Conservation (phyloP, 2,329 filamentous ascomycete genomes). For the Amylocarpus encephaloides region DNA sequence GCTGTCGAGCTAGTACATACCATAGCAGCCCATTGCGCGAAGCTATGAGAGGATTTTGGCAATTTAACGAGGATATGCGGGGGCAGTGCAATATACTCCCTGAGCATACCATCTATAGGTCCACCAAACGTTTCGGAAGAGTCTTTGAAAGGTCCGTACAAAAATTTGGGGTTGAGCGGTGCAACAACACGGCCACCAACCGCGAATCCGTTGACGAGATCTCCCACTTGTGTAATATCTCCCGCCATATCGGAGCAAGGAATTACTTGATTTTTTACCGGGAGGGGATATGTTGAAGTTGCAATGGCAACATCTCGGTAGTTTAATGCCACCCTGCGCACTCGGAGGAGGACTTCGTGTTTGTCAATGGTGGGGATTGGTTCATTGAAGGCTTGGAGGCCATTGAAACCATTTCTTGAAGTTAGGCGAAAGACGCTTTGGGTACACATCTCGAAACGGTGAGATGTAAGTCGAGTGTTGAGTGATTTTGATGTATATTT, state of each 20-base stretch:
- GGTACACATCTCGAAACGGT: slow-evolving; percentile 4
- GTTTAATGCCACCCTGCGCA: slow-evolving; percentile 32
- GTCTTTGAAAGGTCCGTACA: slow-evolving; percentile 20
- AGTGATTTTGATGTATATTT: too few species aligned
- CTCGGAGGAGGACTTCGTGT: slow-evolving; percentile 30
- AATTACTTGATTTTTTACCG: slow-evolving; percentile 31
- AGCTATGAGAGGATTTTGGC: slow-evolving; percentile 41
- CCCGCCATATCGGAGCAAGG: slow-evolving; percentile 35
- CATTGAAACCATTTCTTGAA: slow-evolving; percentile 9
- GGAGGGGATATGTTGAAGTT: slow-evolving; percentile 28
- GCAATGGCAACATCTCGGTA: slow-evolving; percentile 33
- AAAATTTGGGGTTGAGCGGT: slow-evolving; percentile 20
- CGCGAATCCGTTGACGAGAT: slow-evolving; percentile 22
- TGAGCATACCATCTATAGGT: slow-evolving; percentile 35
- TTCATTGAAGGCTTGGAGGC: slow-evolving; percentile 25
- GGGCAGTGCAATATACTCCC: slow-evolving; percentile 38
- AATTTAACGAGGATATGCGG: slow-evolving; percentile 35
- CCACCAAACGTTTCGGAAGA: slow-evolving; percentile 24
- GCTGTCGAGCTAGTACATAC: slow-evolving; percentile 42
- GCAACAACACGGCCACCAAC: slow-evolving; percentile 32
- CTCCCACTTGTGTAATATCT: slow-evolving; percentile 30
- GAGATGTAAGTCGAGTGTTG: too few species aligned
- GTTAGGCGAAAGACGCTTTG: slow-evolving; percentile 17
- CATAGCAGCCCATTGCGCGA: slow-evolving; percentile 40
- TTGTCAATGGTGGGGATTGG: slow-evolving; percentile 22